Evolutionary conservation across 352 stramenopile species (phyloP).

Genomic region (Globisporangium recalcitrans): DNA sequence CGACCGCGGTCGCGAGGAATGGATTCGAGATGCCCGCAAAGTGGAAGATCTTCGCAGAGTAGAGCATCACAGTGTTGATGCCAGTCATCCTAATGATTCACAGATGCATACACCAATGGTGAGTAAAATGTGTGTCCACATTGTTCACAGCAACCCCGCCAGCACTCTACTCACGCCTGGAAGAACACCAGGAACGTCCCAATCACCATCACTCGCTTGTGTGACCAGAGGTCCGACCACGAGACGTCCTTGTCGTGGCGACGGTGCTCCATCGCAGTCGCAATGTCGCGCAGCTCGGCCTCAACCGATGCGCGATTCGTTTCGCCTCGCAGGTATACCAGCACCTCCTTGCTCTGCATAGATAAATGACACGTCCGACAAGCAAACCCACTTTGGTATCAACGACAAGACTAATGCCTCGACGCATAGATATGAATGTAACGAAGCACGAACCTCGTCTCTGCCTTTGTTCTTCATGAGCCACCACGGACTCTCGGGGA

Average conservation of each 20-base stretch:
- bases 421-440: no score
- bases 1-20: constrained; percentile 74
- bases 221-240: constrained; percentile 48
- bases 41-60: constrained; percentile 89
- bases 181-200: constrained; percentile 75
- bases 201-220: constrained; percentile 55
- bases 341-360: constrained; percentile 21
- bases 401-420: no score
- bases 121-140: not conserved
- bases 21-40: constrained; percentile 85
- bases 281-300: constrained; percentile 56
- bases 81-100: constrained; percentile 63
- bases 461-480: constrained; percentile 70
- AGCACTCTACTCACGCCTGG: constrained; percentile 41
- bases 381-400: not conserved
- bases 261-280: constrained; percentile 53
- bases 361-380: not conserved
- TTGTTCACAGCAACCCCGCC: not conserved
- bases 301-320: constrained; percentile 40
- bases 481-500: constrained; percentile 89
- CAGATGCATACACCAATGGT: not conserved
- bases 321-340: constrained; percentile 39
- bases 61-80: constrained; percentile 91
- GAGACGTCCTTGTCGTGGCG: constrained; percentile 33
- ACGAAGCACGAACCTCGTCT: constrained; percentile 21